A percentile compares a stretch with the other conserved stretches of the same genome.
phyloP scores from a whole-genome alignment of 169 alveolate species.

The Eimeria acervulina region DNA sequence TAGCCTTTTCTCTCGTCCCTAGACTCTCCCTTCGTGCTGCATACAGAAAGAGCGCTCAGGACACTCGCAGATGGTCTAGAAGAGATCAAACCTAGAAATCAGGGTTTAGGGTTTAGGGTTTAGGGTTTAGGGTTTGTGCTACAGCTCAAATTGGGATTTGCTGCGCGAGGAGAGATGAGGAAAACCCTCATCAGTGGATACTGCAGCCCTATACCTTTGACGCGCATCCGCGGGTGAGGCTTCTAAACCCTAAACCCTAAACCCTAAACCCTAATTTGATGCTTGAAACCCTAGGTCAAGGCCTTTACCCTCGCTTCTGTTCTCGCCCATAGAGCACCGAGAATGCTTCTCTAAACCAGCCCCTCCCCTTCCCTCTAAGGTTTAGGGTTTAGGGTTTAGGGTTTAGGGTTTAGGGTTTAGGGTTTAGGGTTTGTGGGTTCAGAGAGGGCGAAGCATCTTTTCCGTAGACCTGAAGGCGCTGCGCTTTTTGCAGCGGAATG shows the following conservation, averaged over 20 bases:
- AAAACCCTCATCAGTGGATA: constrained; percentile 79
- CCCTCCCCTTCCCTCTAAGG: too few relatives aligned
- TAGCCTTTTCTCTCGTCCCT: neutral
- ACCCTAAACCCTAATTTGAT: too few relatives aligned
- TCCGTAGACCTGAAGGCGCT: neutral
- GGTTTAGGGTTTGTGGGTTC: neutral
- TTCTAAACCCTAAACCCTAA: constrained; percentile 22
- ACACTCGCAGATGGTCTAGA: too few relatives aligned
- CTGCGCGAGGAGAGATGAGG: constrained; percentile 69
- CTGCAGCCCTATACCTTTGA: constrained; percentile 87
- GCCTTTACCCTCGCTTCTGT: too few relatives aligned
- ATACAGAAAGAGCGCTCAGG: too few relatives aligned
- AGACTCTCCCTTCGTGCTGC: too few relatives aligned
- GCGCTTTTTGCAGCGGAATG: neutral
- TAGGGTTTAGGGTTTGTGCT: too few relatives aligned
- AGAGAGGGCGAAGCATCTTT: neutral
- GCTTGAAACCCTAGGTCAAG: too few relatives aligned
- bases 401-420: neutral
- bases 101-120: too few relatives aligned
- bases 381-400: neutral
- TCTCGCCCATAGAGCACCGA: neutral
- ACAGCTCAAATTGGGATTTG: constrained; percentile 83
- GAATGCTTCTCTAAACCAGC: too few relatives aligned
- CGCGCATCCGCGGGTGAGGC: constrained; percentile 78
- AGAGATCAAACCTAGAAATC: too few relatives aligned